Conservation (phyloP, 1,139 yeast species). For the Geotrichum carabidarum region DNA sequence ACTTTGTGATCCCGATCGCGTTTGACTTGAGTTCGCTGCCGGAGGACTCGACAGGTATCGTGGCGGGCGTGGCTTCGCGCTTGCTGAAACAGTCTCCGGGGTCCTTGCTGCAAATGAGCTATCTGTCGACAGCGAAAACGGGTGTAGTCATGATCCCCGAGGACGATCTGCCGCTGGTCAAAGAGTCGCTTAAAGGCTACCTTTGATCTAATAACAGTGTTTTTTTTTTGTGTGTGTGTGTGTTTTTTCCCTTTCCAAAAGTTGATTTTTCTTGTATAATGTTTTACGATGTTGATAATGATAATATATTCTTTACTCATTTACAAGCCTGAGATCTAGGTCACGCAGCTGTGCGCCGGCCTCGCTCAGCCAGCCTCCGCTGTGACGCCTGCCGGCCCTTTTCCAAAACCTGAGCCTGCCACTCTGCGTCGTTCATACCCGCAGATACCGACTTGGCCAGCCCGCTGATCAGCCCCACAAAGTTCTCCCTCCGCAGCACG, state of each 20-base stretch:
- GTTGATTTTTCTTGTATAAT: neutral
- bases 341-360: neutral
- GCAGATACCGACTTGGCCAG: conserved; percentile 39
- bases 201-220: neutral
- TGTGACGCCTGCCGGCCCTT: conserved; percentile 30
- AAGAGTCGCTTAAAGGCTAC: conserved; percentile 18
- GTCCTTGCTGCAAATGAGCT: conserved; percentile 46
- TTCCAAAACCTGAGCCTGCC: conserved; percentile 39
- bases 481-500: conserved; percentile 51
- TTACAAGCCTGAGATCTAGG: neutral
- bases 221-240: neutral
- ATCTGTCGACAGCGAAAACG: conserved; percentile 57
- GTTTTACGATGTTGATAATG: neutral
- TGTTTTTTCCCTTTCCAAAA: neutral
- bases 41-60: conserved; percentile 60
- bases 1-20: conserved; percentile 52
- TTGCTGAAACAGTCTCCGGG: conserved; percentile 5
- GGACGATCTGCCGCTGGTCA: conserved; percentile 41
- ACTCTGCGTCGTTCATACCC: conserved; percentile 41
- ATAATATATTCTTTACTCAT: neutral
- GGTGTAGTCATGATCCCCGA: conserved; percentile 58
- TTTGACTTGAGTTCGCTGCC: conserved; percentile 40
- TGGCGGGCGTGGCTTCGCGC: conserved; percentile 50
- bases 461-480: conserved; percentile 49
- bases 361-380: neutral